phyloP scores from a whole-genome alignment of 345 rosid species.

The Lagerstroemia speciosa region DNA sequence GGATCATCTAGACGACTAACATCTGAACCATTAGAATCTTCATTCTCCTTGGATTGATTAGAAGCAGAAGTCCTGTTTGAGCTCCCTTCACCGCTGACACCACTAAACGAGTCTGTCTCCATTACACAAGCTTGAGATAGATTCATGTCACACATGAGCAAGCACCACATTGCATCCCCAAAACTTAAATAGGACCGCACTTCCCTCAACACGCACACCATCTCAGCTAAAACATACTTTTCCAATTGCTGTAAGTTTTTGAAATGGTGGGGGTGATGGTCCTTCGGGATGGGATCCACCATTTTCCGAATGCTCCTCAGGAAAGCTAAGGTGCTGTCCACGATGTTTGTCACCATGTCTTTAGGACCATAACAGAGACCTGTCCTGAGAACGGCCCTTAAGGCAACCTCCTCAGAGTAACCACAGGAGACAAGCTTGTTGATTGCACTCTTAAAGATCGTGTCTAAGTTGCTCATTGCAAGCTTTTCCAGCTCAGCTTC shows the following conservation, averaged over 20 bases:
- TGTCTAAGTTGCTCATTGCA: constrained; percentile 51
- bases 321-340: constrained; percentile 56
- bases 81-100: constrained; percentile 16
- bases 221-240: constrained; percentile 73
- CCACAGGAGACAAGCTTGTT: constrained; percentile 48
- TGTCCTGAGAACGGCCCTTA: constrained; percentile 53
- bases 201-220: constrained; percentile 75
- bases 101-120: constrained; percentile 54
- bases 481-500: constrained; percentile 71
- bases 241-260: constrained; percentile 67
- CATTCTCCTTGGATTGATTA: constrained; percentile 26
- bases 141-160: constrained; percentile 90
- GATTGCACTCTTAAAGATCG: constrained; percentile 57
- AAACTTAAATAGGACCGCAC: constrained; percentile 79
- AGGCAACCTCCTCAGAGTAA: constrained; percentile 50
- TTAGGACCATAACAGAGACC: constrained; percentile 64
- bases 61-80: neutral
- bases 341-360: constrained; percentile 57
- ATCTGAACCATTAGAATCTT: constrained; percentile 39
- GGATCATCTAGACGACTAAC: constrained; percentile 33
- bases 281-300: constrained; percentile 32
- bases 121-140: constrained; percentile 87
- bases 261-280: constrained; percentile 19
- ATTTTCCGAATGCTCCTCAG: constrained; percentile 52
- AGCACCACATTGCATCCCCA: constrained; percentile 98